phyloP scores from a whole-genome alignment of 2,329 filamentous ascomycete species.

The Cryphonectria radicalis region DNA sequence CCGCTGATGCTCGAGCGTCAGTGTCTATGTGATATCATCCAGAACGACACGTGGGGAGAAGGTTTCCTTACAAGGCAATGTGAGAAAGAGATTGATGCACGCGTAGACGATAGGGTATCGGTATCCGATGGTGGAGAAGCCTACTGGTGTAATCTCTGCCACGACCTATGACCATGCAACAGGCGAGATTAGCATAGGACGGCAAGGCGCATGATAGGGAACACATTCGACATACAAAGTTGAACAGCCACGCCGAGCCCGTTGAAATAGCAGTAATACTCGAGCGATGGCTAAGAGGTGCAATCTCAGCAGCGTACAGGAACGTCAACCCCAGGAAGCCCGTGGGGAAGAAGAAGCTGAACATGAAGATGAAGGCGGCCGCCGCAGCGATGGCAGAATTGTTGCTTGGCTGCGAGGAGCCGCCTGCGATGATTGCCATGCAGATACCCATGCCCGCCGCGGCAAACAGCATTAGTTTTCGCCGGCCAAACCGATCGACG shows the following conservation, averaged over 20 bases:
- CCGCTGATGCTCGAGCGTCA: neutral
- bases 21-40: neutral
- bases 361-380: conserved; percentile 56
- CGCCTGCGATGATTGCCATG: conserved; percentile 15
- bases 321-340: conserved; percentile 64
- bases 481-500: conserved; percentile 24
- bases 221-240: conserved; percentile 38
- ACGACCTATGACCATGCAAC: conserved; percentile 43
- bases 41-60: no score
- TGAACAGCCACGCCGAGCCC: conserved; percentile 53
- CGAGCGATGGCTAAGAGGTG: conserved; percentile 54
- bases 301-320: conserved; percentile 62
- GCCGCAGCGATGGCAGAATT: conserved; percentile 29
- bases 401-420: conserved; percentile 36
- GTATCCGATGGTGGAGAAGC: conserved; percentile 56
- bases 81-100: conserved; percentile 48
- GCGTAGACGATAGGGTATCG: conserved; percentile 56
- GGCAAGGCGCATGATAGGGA: neutral
- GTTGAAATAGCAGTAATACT: conserved; percentile 61
- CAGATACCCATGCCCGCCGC: conserved; percentile 21
- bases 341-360: conserved; percentile 63
- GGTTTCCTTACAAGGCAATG: conserved; percentile 35
- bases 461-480: conserved; percentile 24
- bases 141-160: conserved; percentile 48
- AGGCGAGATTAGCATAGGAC: neutral